Percentiles rank a stretch among this genome's conserved stretches.
phyloP scores from a whole-genome alignment of 805 yeast species.

The Clavispora santaluciae region DNA sequence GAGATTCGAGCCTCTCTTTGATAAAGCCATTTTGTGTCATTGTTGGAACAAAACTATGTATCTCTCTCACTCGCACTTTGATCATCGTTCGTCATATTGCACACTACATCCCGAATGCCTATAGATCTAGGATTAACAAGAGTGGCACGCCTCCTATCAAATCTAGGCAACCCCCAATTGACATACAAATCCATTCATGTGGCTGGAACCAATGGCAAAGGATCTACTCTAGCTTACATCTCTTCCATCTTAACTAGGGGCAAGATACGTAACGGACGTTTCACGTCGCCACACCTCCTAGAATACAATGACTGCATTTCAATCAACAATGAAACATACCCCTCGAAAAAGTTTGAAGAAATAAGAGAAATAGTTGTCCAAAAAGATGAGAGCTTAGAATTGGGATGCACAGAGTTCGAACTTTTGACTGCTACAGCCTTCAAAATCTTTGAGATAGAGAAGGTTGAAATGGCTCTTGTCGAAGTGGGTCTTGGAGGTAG shows the following conservation, averaged over 20 bases:
- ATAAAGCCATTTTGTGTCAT: slow-evolving; percentile 27
- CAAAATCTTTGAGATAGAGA: slow-evolving; percentile 55
- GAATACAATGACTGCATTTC: slow-evolving; percentile 71
- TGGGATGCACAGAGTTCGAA: slow-evolving; percentile 87
- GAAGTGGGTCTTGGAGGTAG: slow-evolving; percentile 95
- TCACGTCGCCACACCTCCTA: slow-evolving; percentile 84
- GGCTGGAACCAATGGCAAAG: slow-evolving; percentile 97
- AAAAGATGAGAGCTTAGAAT: slow-evolving; percentile 32
- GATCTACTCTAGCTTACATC: slow-evolving; percentile 83
- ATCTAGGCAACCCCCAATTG: slow-evolving; percentile 66
- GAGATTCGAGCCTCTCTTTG: slow-evolving; percentile 47
- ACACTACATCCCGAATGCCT: slow-evolving; percentile 22
- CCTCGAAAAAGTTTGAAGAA: slow-evolving; percentile 38
- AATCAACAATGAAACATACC: slow-evolving; percentile 57
- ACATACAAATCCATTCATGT: slow-evolving; percentile 71
- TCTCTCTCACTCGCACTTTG: not conserved
- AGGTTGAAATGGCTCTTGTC: slow-evolving; percentile 72
- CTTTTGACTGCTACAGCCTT: slow-evolving; percentile 80
- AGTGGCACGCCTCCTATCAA: slow-evolving; percentile 25
- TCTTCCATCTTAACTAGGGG: slow-evolving; percentile 55
- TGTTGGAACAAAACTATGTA: not conserved
- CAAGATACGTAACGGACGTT: slow-evolving; percentile 59
- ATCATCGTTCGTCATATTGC: not conserved
- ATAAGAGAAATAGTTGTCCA: slow-evolving; percentile 40
- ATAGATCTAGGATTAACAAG: slow-evolving; percentile 38